Evolutionary conservation across 306 rosid genomes (phyloP).

Genomic region (Adenanthera pavonina): DNA sequence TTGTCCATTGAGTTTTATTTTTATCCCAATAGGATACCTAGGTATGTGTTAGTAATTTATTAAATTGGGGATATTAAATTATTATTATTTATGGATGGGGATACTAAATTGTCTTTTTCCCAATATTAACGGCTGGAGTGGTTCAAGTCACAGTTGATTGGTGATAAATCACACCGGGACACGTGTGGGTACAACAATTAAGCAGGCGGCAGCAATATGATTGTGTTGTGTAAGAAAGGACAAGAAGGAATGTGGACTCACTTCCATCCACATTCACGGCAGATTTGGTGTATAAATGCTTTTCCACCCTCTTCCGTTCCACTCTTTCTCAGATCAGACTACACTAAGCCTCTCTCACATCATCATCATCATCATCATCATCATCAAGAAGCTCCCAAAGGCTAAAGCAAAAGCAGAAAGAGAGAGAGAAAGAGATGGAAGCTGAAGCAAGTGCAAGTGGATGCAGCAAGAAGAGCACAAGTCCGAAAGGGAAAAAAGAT

Average conservation of each 20-base stretch:
- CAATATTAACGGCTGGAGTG: too few relatives aligned
- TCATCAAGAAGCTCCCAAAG: too few relatives aligned
- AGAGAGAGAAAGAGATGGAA: not conserved
- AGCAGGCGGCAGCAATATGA: not conserved
- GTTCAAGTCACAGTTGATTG: too few relatives aligned
- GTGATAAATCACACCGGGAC: not conserved
- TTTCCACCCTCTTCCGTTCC: conserved; percentile 29
- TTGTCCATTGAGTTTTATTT: too few relatives aligned
- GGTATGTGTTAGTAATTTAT: too few relatives aligned
- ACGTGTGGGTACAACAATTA: conserved; percentile 15
- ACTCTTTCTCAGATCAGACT: not conserved
- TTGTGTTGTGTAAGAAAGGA: not conserved
- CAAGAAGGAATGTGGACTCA: conserved; percentile 38
- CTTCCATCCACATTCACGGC: conserved; percentile 40
- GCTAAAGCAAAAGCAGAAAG: not conserved
- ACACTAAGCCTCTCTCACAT: not conserved
- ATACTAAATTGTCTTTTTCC: too few relatives aligned
- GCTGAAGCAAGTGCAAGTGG: not conserved
- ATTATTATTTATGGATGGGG: too few relatives aligned
- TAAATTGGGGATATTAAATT: too few relatives aligned
- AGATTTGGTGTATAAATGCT: conserved; percentile 38
- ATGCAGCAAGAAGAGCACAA: conserved; percentile 6
- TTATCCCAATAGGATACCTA: too few relatives aligned
- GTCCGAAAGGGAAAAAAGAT: conserved; percentile 56
- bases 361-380: not conserved